A percentile compares a stretch with the other conserved stretches of the same genome.
Conservation (phyloP, 192 early-diverging fungal species). For the Pilobolus umbonatus region DNA sequence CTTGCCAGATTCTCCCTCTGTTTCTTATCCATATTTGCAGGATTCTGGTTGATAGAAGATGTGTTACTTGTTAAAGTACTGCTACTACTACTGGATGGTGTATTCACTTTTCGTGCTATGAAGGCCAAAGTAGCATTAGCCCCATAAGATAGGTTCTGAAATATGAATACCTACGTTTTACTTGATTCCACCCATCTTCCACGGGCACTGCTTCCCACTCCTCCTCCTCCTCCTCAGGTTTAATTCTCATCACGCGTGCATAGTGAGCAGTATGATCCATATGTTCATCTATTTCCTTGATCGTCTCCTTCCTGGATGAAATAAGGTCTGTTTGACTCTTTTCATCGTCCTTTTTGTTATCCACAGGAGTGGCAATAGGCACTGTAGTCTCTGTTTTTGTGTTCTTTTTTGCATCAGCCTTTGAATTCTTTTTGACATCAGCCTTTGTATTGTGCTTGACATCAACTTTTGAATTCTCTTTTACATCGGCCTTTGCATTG, state of each 20-base stretch:
- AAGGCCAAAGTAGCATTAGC: no score
- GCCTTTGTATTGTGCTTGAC: not conserved
- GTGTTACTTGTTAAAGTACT: not conserved
- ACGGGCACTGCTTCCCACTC: constrained; percentile 8
- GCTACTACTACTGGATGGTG: not conserved
- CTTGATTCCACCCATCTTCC: constrained; percentile 29
- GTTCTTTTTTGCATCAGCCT: not conserved
- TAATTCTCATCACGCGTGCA: constrained; percentile 28
- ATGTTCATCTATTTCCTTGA: constrained; percentile 25
- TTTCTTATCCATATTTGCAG: constrained; percentile 51
- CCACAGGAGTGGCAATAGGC: not conserved
- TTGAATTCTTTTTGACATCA: not conserved
- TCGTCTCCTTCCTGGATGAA: not conserved
- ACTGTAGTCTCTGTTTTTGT: not conserved
- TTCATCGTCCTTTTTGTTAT: not conserved
- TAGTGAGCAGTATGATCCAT: constrained; percentile 20
- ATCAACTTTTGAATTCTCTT: no score
- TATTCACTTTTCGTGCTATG: no score
- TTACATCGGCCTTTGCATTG: no score
- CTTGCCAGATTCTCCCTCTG: constrained; percentile 57
- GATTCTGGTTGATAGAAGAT: not conserved
- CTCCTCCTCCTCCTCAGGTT: constrained; percentile 5
- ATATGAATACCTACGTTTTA: not conserved
- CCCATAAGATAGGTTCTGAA: no score
- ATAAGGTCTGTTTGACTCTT: not conserved